Percentiles rank a stretch among this genome's conserved stretches.
Evolutionary conservation across 768 basidiomycete genomes (phyloP).

Genomic region (Gymnopilus junonius): DNA sequence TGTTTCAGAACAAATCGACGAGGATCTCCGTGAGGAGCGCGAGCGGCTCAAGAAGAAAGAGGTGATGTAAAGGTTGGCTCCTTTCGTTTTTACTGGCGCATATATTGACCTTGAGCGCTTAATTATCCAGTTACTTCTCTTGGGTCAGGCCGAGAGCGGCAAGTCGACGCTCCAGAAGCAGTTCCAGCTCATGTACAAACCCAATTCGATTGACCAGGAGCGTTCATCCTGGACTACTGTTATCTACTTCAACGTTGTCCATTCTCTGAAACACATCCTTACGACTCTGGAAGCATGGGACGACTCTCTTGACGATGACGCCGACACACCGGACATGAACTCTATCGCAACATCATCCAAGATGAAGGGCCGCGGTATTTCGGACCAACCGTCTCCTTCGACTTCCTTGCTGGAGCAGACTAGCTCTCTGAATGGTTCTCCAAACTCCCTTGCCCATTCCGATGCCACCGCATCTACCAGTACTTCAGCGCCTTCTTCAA

Average conservation of each 20-base stretch:
- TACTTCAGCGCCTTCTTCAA: conserved; percentile 30
- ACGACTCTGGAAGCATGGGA: conserved; percentile 65
- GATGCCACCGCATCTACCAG: conserved; percentile 32
- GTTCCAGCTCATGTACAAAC: conserved; percentile 82
- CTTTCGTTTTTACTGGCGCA: conserved; percentile 27
- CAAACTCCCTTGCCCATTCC: conserved; percentile 31
- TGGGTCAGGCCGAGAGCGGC: conserved; percentile 81
- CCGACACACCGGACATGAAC: conserved; percentile 31
- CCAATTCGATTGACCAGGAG: conserved; percentile 68
- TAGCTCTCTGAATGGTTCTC: conserved; percentile 22
- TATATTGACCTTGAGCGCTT: conserved; percentile 36
- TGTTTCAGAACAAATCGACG: conserved; percentile 82
- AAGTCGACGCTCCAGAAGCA: conserved; percentile 81
- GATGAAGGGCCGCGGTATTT: conserved; percentile 34
- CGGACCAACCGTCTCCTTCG: conserved; percentile 44
- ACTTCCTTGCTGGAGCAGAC: conserved; percentile 37
- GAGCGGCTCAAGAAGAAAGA: conserved; percentile 67
- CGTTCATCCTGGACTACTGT: conserved; percentile 75
- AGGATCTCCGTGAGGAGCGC: conserved; percentile 72
- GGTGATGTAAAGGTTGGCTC: conserved; percentile 69
- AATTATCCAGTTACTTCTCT: conserved; percentile 59
- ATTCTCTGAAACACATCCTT: conserved; percentile 72
- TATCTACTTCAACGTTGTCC: conserved; percentile 78
- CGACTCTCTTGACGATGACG: conserved; percentile 58
- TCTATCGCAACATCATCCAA: conserved; percentile 31